Conservation (phyloP, 164 flowering plant species). For the Stephania japonica region DNA sequence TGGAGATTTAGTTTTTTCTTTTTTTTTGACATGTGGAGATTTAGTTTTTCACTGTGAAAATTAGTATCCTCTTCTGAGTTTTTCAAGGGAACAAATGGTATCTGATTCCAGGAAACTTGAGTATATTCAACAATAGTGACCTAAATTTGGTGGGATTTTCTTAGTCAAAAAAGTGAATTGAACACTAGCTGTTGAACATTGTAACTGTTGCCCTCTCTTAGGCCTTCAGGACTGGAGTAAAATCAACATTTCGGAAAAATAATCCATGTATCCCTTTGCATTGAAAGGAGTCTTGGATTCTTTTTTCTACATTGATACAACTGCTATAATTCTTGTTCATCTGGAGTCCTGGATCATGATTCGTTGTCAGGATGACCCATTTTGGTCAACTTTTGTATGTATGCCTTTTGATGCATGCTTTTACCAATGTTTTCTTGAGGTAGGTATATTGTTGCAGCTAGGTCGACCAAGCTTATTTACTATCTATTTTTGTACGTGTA, state of each 20-base stretch:
- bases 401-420: not conserved
- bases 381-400: not conserved
- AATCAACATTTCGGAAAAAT: not conserved
- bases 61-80: not conserved
- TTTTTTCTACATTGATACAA: not conserved
- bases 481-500: not conserved
- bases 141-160: not conserved
- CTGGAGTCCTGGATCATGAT: not conserved
- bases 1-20: not conserved
- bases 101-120: not conserved
- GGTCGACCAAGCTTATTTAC: not conserved
- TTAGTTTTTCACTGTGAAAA: not conserved
- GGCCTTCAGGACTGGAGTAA: not conserved
- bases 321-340: not conserved
- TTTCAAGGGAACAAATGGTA: not conserved
- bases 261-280: not conserved
- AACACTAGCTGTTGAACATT: not conserved
- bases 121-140: not conserved
- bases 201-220: not conserved
- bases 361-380: too few relatives aligned
- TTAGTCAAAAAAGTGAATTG: too few relatives aligned
- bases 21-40: too few relatives aligned
- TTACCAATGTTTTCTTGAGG: not conserved
- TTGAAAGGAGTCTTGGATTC: not conserved
- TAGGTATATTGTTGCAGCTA: not conserved